Percentiles rank a stretch among this genome's conserved stretches.
phyloP scores from a whole-genome alignment of 1,284 basidiomycete genomes.

The Sanghuangporus baumii region DNA sequence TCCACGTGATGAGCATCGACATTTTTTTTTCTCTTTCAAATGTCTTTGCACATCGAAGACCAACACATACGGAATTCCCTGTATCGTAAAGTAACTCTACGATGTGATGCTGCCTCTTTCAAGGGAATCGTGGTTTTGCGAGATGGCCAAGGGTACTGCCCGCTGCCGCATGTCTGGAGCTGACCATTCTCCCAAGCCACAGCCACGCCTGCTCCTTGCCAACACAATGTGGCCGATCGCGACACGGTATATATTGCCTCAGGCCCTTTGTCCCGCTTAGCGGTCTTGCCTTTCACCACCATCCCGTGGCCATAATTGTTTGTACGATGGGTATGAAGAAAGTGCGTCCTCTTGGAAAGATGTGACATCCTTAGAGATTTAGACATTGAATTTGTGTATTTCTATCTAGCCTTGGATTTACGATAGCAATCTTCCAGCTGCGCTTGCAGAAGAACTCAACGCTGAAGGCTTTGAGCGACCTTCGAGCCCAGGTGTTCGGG shows the following conservation, averaged over 20 bases:
- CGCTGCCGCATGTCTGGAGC: no score
- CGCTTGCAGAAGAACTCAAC: conserved; percentile 6
- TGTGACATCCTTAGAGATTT: background rate
- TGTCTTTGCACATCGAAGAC: no score
- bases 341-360: background rate
- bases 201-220: background rate
- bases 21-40: no score
- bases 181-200: background rate
- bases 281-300: background rate
- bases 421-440: background rate
- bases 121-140: no score
- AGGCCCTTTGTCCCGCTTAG: background rate
- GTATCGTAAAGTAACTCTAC: no score
- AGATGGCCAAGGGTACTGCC: no score
- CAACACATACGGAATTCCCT: no score
- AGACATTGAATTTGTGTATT: background rate
- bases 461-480: background rate
- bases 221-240: background rate
- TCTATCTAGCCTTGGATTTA: conserved; percentile 6
- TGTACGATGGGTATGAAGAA: conserved; percentile 6
- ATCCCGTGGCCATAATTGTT: background rate
- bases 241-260: background rate
- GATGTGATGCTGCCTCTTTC: background rate
- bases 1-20: no score
- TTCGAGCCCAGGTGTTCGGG: background rate